These are phyloP conservation scores for Blastocystis sp. DNA, from an alignment of 352 stramenopile genomes.

Conservation along the genomic window DNA sequence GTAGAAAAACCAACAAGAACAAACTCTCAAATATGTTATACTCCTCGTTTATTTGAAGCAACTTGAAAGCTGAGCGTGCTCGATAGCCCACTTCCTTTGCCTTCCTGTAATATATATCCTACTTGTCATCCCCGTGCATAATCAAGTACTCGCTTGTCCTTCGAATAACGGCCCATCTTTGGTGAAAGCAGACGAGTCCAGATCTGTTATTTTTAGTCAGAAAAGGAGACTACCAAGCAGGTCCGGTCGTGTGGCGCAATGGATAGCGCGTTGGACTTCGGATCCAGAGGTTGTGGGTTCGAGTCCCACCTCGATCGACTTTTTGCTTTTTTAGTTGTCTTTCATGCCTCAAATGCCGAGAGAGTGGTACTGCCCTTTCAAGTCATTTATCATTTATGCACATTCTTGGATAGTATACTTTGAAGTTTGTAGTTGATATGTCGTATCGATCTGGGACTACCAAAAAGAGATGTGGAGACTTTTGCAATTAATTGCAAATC, in stretches of 20 bases:
- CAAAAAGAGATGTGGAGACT: no score
- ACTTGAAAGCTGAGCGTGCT: conserved; percentile 93
- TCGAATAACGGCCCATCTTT: conserved; percentile 39
- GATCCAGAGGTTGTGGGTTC: conserved; percentile 61
- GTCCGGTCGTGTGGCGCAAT: conserved; percentile 53
- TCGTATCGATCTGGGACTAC: no score
- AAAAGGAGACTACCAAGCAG: neutral
- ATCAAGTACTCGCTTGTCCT: conserved; percentile 10
- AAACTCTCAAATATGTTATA: conserved; percentile 81
- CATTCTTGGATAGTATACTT: no score
- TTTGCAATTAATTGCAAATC: no score
- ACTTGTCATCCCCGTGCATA: neutral
- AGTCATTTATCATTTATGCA: no score
- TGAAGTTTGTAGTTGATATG: no score
- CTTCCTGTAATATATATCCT: conserved; percentile 74
- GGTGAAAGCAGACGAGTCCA: neutral
- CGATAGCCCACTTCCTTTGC: conserved; percentile 90
- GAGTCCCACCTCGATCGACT: conserved; percentile 58
- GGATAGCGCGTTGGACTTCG: conserved; percentile 60
- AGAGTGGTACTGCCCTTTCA: no score
- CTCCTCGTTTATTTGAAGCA: conserved; percentile 95
- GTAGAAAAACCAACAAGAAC: neutral
- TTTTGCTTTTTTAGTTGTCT: neutral
- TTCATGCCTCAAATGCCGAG: no score
- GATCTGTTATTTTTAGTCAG: neutral